phyloP scores from a whole-genome alignment of 768 basidiomycete genomes.

The Mycena kentingensis region DNA sequence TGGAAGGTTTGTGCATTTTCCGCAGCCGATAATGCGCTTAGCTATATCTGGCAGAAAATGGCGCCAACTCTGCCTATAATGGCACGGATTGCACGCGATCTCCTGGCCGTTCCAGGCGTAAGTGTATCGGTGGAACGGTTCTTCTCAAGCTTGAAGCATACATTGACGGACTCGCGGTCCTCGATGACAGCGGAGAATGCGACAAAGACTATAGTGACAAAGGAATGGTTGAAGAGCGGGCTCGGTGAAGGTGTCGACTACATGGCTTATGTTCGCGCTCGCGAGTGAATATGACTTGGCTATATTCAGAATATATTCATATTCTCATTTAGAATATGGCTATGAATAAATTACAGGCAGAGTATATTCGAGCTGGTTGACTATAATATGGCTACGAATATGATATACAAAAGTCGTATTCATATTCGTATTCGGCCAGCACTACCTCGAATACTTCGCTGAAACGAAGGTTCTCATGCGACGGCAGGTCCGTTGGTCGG shows the following conservation, averaged over 20 bases:
- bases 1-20: constrained; percentile 9
- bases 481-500: no score
- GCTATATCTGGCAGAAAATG: background rate
- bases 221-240: constrained; percentile 23
- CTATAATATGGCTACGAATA: constrained; percentile 13
- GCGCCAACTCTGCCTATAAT: constrained; percentile 12
- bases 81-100: constrained; percentile 16
- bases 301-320: constrained; percentile 11
- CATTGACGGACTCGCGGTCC: constrained; percentile 12
- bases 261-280: constrained; percentile 13
- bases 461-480: no score
- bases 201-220: constrained; percentile 14
- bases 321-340: background rate
- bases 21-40: background rate
- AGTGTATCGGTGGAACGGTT: constrained; percentile 25
- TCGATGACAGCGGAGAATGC: constrained; percentile 21
- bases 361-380: background rate
- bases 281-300: background rate
- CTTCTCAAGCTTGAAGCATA: constrained; percentile 23
- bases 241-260: constrained; percentile 21
- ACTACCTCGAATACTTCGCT: no score
- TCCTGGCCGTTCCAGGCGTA: constrained; percentile 25
- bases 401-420: constrained; percentile 7
- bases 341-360: constrained; percentile 5
- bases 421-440: constrained; percentile 14